phyloP scores from a whole-genome alignment of 1,139 yeast genomes.

The Kazachstania sp. region DNA sequence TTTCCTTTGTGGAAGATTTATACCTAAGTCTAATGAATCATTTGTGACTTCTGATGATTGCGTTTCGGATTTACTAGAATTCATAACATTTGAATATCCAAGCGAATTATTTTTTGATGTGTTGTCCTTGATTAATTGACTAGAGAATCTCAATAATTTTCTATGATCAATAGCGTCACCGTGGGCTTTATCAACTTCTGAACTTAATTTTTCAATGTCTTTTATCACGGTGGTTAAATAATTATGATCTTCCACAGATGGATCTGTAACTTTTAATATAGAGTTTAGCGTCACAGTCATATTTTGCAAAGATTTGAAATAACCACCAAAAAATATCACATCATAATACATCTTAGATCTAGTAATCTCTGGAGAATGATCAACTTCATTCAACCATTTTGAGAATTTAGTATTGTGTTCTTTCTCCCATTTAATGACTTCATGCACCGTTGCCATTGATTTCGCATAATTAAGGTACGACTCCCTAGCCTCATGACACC shows the following conservation, averaged over 20 bases:
- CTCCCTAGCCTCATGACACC: constrained; percentile 54
- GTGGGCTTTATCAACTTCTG: constrained; percentile 47
- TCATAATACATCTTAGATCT: constrained; percentile 44
- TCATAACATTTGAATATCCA: constrained; percentile 24
- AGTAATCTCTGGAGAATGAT: constrained; percentile 37
- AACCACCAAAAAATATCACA: constrained; percentile 62
- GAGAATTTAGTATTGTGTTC: constrained; percentile 43
- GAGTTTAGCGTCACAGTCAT: constrained; percentile 60
- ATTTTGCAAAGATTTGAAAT: constrained; percentile 65
- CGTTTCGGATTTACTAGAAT: constrained; percentile 18
- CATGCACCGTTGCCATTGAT: constrained; percentile 42
- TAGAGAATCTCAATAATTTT: constrained; percentile 40
- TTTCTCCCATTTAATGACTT: constrained; percentile 46
- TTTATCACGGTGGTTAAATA: constrained; percentile 48
- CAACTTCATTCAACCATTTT: constrained; percentile 40
- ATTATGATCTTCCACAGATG: constrained; percentile 47
- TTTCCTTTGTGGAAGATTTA: constrained; percentile 49
- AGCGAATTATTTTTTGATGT: constrained; percentile 28
- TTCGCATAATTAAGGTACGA: constrained; percentile 56
- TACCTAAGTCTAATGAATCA: constrained; percentile 39
- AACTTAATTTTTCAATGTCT: constrained; percentile 38
- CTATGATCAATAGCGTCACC: constrained; percentile 48
- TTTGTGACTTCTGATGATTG: constrained; percentile 6
- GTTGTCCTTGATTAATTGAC: constrained; percentile 43
- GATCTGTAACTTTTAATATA: constrained; percentile 44